phyloP scores from a whole-genome alignment of 169 alveolate species.

The Plasmodium coatneyi region DNA sequence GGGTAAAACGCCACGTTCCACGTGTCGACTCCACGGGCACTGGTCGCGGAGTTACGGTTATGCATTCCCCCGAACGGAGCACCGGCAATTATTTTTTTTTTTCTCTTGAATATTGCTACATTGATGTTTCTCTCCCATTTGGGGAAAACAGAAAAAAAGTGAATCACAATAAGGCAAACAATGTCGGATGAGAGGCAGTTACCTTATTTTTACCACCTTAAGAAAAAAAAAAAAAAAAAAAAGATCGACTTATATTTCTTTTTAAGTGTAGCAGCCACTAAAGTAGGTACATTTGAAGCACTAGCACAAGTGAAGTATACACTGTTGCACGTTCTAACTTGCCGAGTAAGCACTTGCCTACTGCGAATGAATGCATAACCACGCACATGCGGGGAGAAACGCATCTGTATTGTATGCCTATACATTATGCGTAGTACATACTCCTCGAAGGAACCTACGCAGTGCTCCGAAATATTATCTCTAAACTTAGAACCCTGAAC shows the following conservation, averaged over 20 bases:
- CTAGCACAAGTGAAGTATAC: background rate
- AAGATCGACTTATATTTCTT: background rate
- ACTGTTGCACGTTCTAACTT: background rate
- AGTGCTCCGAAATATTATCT: background rate
- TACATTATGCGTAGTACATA: background rate
- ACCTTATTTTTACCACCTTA: background rate
- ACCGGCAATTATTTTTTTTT: background rate
- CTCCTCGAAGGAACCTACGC: background rate
- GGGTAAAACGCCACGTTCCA: background rate
- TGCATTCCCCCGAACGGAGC: background rate
- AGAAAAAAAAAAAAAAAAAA: conserved; percentile 2
- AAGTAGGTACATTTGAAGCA: background rate
- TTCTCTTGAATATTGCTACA: background rate
- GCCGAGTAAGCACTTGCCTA: background rate
- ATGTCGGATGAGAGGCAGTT: background rate
- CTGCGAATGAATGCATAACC: background rate
- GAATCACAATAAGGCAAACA: background rate
- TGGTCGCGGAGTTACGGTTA: background rate
- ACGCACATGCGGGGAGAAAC: background rate
- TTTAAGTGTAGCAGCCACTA: background rate
- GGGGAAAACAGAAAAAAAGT: conserved; percentile 2
- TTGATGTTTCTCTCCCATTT: background rate
- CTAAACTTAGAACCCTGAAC: background rate
- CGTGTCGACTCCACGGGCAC: background rate
- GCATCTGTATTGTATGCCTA: background rate